A percentile compares a stretch with the other conserved stretches of the same genome.
Conservation (phyloP, 2,329 filamentous ascomycete species). For the Cucurbitaria berberidis region DNA sequence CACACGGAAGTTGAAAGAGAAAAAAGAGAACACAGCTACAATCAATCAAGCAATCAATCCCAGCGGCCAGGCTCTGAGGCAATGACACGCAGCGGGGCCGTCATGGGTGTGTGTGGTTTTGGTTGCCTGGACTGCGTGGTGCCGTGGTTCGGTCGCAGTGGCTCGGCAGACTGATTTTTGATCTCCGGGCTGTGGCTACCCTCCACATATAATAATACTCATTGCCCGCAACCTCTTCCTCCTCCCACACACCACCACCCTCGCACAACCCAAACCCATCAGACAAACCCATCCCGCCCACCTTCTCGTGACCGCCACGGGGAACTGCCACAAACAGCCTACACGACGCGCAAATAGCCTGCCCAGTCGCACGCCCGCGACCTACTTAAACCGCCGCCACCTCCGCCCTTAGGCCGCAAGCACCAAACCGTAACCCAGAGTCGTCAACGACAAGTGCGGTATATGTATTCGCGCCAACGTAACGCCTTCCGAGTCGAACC, state of each 20-base stretch:
- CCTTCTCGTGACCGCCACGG: slow-evolving; percentile 29
- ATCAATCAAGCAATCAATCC: too few relatives aligned
- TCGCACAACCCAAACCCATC: slow-evolving; percentile 28
- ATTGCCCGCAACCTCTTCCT: slow-evolving; percentile 21
- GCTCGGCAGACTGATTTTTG: slow-evolving; percentile 25
- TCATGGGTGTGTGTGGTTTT: not conserved
- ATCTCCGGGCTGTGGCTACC: slow-evolving; percentile 13
- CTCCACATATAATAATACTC: slow-evolving; percentile 23
- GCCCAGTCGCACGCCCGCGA: slow-evolving; percentile 36
- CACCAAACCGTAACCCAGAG: slow-evolving; percentile 40
- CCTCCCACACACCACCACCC: slow-evolving; percentile 24
- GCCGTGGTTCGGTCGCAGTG: slow-evolving; percentile 12
- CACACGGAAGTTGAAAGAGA: too few relatives aligned
- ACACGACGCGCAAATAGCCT: slow-evolving; percentile 15
- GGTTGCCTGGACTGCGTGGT: not conserved
- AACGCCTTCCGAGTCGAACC: slow-evolving; percentile 92
- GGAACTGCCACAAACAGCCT: slow-evolving; percentile 16
- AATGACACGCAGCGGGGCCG: slow-evolving; percentile 8
- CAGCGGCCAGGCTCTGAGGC: not conserved
- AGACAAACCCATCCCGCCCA: slow-evolving; percentile 18
- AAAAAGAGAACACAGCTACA: too few relatives aligned
- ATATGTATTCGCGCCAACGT: slow-evolving; percentile 99
- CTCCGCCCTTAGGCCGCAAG: slow-evolving; percentile 33
- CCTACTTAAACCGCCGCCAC: slow-evolving; percentile 47
- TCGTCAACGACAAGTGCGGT: slow-evolving; percentile 62